Evolutionary conservation across 768 basidiomycete species (phyloP).

Genomic region (Cystobasidiopsis lactophilus): DNA sequence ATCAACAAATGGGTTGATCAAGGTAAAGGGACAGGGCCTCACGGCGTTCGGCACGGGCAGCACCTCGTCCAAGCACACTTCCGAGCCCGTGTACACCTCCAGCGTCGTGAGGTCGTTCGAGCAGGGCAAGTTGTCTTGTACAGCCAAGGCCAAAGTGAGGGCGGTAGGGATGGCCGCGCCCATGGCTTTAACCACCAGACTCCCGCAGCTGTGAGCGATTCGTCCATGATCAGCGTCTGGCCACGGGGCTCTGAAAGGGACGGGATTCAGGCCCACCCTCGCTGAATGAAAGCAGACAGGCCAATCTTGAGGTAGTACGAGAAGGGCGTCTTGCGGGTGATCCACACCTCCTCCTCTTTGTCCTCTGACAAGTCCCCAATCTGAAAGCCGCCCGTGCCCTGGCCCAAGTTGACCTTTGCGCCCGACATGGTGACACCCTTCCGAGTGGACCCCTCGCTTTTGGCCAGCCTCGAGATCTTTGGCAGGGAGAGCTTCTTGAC

Average conservation of each 20-base stretch:
- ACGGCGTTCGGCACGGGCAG: conserved; percentile 36
- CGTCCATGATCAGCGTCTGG: not conserved
- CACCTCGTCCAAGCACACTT: conserved; percentile 41
- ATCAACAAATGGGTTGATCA: too few relatives aligned
- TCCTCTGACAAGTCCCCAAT: not conserved
- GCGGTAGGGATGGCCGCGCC: conserved; percentile 75
- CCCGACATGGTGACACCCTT: conserved; percentile 7
- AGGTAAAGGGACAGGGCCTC: not conserved
- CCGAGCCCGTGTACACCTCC: conserved; percentile 14
- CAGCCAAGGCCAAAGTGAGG: conserved; percentile 42
- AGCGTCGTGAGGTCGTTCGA: conserved; percentile 52
- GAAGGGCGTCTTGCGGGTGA: conserved; percentile 9
- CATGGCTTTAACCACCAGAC: conserved; percentile 54
- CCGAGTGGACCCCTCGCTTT: conserved; percentile 2
- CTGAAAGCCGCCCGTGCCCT: conserved; percentile 9
- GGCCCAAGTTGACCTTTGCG: conserved; percentile 7
- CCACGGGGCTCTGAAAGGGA: not conserved
- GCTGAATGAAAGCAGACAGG: conserved; percentile 13
- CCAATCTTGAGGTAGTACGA: conserved; percentile 16
- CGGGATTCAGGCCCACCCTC: conserved; percentile 11
- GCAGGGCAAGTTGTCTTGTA: conserved; percentile 52
- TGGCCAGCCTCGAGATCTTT: not conserved
- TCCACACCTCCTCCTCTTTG: conserved; percentile 8
- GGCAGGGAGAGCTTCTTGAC: conserved; percentile 5
- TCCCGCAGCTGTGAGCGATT: conserved; percentile 37